phyloP scores from a whole-genome alignment of 2,329 filamentous ascomycete species.

The Endoconidiophora laricicola region DNA sequence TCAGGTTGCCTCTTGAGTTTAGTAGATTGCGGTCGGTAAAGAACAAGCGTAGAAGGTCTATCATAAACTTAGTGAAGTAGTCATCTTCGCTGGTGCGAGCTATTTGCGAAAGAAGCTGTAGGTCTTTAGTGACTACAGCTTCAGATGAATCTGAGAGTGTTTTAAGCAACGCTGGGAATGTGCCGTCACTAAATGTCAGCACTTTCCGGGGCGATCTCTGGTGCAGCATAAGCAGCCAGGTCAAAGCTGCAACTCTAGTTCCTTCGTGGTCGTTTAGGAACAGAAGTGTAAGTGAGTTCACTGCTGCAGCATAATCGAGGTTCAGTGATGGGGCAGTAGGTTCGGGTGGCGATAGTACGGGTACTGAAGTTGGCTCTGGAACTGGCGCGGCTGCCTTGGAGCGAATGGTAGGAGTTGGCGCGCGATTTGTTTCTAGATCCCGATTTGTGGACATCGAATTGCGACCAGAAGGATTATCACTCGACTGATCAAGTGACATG shows the following conservation, averaged over 20 bases:
- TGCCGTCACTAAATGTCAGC: constrained; percentile 89
- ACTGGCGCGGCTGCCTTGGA: background rate
- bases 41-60: constrained; percentile 86
- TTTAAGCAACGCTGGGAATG: constrained; percentile 88
- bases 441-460: background rate
- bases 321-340: constrained; percentile 26
- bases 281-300: constrained; percentile 79
- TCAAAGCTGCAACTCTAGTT: constrained; percentile 80
- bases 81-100: constrained; percentile 92
- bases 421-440: constrained; percentile 2
- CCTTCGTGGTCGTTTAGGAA: constrained; percentile 96
- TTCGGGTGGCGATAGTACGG: constrained; percentile 14
- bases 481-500: background rate
- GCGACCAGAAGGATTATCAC: constrained; percentile 1
- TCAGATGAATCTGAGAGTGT: constrained; percentile 91
- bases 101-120: constrained; percentile 88
- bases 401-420: constrained; percentile 7
- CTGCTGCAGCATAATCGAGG: constrained; percentile 89
- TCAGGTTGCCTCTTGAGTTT: constrained; percentile 85
- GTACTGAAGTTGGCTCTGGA: constrained; percentile 21
- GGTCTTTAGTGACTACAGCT: constrained; percentile 84
- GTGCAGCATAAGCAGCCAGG: constrained; percentile 96
- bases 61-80: constrained; percentile 97
- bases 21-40: constrained; percentile 82
- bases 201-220: constrained; percentile 87